These are phyloP conservation scores for Bryum argenteum DNA, from an alignment of 225 moss, liverwort and hornwort species.

Conservation along the genomic window DNA sequence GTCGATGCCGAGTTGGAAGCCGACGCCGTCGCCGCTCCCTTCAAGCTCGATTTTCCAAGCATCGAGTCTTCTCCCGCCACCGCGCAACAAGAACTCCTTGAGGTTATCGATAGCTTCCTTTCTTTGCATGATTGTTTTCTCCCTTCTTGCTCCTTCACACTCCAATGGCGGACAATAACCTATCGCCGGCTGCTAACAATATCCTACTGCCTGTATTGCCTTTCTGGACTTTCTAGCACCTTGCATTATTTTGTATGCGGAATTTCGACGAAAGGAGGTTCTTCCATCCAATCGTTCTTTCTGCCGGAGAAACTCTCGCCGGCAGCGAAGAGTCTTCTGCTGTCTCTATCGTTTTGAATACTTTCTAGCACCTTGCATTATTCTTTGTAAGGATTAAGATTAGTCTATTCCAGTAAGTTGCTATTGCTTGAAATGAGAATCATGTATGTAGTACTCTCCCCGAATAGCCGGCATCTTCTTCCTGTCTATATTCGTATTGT, in stretches of 20 bases:
- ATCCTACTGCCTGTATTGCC: background rate
- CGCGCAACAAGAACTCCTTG: conserved; percentile 9
- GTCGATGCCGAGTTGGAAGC: conserved; percentile 33
- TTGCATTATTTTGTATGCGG: background rate
- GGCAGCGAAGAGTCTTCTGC: background rate
- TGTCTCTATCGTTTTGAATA: background rate
- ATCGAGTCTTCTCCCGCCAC: conserved; percentile 24
- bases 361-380: background rate
- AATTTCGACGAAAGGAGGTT: conserved; percentile 4
- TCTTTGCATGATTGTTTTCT: background rate
- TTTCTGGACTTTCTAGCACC: background rate
- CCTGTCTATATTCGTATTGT: too few species aligned
- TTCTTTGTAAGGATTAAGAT: background rate
- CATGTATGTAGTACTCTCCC: background rate
- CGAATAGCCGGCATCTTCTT: too few species aligned
- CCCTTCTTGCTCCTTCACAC: background rate
- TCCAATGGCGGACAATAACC: background rate
- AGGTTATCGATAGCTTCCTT: conserved; percentile 10
- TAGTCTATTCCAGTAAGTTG: background rate
- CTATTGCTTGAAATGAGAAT: conserved; percentile 5
- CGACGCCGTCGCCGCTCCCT: conserved; percentile 20
- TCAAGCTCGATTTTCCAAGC: conserved; percentile 33
- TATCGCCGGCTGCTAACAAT: conserved; percentile 8
- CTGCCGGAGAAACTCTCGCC: background rate
- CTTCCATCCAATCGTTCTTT: background rate